phyloP scores from a whole-genome alignment of 371 early-diverging fungal species.

The Mortierella sp. region DNA sequence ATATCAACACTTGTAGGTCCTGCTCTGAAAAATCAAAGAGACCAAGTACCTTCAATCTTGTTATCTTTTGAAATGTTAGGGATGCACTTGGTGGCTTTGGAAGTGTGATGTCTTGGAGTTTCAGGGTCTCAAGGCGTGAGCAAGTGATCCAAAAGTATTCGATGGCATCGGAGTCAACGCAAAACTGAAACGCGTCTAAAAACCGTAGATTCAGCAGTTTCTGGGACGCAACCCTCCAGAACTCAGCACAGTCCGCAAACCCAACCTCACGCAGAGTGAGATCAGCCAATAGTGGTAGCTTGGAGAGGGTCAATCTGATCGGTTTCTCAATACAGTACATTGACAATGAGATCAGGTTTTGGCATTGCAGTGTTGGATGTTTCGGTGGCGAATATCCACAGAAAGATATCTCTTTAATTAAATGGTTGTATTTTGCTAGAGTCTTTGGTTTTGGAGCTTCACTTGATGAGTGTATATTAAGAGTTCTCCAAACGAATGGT shows the following conservation, averaged over 20 bases:
- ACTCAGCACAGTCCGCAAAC: neutral
- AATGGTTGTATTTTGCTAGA: no score
- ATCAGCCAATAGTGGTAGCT: neutral
- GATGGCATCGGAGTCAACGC: neutral
- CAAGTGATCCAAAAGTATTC: neutral
- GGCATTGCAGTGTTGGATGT: neutral
- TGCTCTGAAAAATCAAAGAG: neutral
- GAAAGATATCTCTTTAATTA: neutral
- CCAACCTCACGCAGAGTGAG: neutral
- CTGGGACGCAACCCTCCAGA: neutral
- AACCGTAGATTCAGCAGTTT: neutral
- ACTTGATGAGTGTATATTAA: neutral
- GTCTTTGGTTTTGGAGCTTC: neutral
- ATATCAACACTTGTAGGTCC: neutral
- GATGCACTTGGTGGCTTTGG: neutral
- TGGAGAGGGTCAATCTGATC: neutral
- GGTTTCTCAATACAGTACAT: neutral
- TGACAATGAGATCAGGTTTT: neutral
- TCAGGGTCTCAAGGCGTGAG: neutral
- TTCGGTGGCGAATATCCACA: no score
- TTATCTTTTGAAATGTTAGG: neutral
- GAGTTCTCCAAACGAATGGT: neutral
- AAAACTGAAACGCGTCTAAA: neutral
- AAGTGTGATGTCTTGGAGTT: neutral
- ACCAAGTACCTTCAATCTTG: neutral